Evolutionary conservation across 2,329 filamentous ascomycete species (phyloP), one percentile per base, ranked within the genome.

Genomic region (Fusarium caatingaense): DNA sequence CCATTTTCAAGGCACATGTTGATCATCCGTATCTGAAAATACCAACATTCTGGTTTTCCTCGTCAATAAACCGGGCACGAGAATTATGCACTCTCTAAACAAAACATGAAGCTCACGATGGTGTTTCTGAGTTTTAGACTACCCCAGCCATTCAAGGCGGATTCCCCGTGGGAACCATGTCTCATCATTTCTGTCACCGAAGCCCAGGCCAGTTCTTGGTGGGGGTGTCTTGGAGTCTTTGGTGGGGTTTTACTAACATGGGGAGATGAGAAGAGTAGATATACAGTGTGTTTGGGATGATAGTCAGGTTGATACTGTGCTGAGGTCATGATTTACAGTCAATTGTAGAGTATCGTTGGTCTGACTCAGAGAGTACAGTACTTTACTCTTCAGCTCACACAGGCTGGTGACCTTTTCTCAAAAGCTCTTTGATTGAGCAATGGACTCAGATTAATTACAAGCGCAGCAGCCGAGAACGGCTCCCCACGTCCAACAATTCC

Each of bases 351-450:
- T 27, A n/a, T 21, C 10, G 8, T 8, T 7, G 7, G 45, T 58
- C 40, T 70, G 68, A 74, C 60, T 73, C 72, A 62, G 70, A 57
- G 13, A 11, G n/a, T 47, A 74, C 72, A 72, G 72, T 74, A 12
- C 18, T 45, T 51, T n/a, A n/a, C 44, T 34, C 45, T 9, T 15
- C 12, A 34, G 23, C 37, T 59, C 68, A 49, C 68, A 72, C 69
- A 56, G 56, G 27, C 3, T 20, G 30, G 21, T 10, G 51, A 74
- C 68, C 18, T 64, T 4, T 9, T 9, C 18, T 48, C 44, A 57
- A 56, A 54, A 21, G n/a, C 48, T 44, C 30, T 62, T 51, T 65
- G 64, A 65, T 70, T 68, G 64, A 65, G 60, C 51, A 53, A 66
- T 67, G 62, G 60, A 54, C 44, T 55, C 56, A 56, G 44, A 71